Evolutionary conservation across 2,329 filamentous ascomycete genomes (phyloP).

Genomic region (Xylariaceae sp.): DNA sequence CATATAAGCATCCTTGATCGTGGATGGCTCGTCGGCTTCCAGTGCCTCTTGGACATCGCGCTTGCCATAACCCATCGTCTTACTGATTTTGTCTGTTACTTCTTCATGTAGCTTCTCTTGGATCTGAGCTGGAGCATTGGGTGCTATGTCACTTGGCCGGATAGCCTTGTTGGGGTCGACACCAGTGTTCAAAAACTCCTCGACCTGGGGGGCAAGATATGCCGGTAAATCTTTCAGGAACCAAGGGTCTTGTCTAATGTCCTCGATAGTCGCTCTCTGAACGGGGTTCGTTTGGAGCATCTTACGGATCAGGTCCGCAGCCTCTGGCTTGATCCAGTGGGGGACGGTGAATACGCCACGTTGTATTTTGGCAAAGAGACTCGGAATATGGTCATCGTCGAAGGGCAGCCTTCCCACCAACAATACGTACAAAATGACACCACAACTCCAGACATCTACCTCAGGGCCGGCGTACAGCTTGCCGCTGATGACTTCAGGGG

Average conservation of each 20-base stretch:
- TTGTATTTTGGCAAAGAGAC: slow-evolving; percentile 95
- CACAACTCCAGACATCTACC: slow-evolving; percentile 97
- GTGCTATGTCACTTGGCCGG: slow-evolving; percentile 72
- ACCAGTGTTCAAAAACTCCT: slow-evolving; percentile 92
- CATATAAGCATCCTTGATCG: slow-evolving; percentile 98
- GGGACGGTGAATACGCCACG: slow-evolving; percentile 91
- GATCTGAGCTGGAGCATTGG: slow-evolving; percentile 68
- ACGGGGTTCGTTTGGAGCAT: slow-evolving; percentile 96
- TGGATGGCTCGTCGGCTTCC: slow-evolving; percentile 85
- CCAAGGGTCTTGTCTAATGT: slow-evolving; percentile 92
- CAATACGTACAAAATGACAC: slow-evolving; percentile 82
- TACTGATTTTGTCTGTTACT: slow-evolving; percentile 91
- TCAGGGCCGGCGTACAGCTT: slow-evolving; percentile 97
- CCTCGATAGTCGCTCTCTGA: slow-evolving; percentile 85
- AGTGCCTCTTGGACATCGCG: slow-evolving; percentile 93
- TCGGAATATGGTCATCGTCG: slow-evolving; percentile 97
- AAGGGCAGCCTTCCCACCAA: slow-evolving; percentile 83
- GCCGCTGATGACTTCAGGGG: slow-evolving; percentile 94
- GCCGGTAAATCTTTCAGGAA: slow-evolving; percentile 80
- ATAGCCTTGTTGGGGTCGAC: slow-evolving; percentile 90
- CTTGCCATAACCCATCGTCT: slow-evolving; percentile 95
- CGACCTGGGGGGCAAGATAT: slow-evolving; percentile 80
- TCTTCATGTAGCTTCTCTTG: slow-evolving; percentile 88
- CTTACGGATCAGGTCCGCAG: slow-evolving; percentile 74
- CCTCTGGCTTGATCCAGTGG: slow-evolving; percentile 81